Evolutionary conservation across 1,284 basidiomycete genomes (phyloP).

Genomic region (Cryptococcus sp.): DNA sequence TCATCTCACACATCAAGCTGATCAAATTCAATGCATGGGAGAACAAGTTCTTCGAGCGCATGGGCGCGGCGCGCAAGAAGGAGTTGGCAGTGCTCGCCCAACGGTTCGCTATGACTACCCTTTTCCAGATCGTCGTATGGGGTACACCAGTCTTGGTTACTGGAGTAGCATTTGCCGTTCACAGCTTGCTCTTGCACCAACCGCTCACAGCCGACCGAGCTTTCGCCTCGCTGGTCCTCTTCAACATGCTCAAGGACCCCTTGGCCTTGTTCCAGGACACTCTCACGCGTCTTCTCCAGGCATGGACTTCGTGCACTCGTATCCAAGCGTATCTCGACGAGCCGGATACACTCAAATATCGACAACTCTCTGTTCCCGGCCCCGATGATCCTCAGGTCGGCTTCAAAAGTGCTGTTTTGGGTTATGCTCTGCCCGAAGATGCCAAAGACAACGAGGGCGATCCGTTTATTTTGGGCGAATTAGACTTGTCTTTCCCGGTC

Average conservation of each 20-base stretch:
- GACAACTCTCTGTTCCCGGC: conserved; percentile 52
- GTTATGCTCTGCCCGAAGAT: conserved; percentile 30
- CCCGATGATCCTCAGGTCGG: conserved; percentile 55
- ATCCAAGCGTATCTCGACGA: conserved; percentile 58
- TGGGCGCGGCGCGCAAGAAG: conserved; percentile 54
- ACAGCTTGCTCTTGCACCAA: conserved; percentile 44
- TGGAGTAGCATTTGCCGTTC: conserved; percentile 56
- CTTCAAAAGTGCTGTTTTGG: conserved; percentile 57
- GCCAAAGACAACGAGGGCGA: conserved; percentile 25
- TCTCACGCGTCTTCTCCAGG: conserved; percentile 56
- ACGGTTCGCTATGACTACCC: conserved; percentile 52
- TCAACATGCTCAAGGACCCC: conserved; percentile 56
- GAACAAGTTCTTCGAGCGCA: conserved; percentile 55
- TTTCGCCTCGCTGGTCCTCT: conserved; percentile 59
- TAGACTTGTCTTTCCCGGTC: conserved; percentile 56
- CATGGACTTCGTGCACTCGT: conserved; percentile 53
- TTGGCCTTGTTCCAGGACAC: conserved; percentile 45
- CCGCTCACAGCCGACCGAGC: conserved; percentile 47
- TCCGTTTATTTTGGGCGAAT: conserved; percentile 55
- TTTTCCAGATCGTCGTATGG: conserved; percentile 53
- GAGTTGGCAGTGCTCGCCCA: conserved; percentile 56
- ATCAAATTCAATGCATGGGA: conserved; percentile 60
- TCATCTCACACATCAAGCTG: conserved; percentile 58
- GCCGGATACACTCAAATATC: conserved; percentile 61
- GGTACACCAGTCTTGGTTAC: conserved; percentile 57